Evolutionary conservation across 768 basidiomycete species (phyloP).

Genomic region (Saitozyma sp.): DNA sequence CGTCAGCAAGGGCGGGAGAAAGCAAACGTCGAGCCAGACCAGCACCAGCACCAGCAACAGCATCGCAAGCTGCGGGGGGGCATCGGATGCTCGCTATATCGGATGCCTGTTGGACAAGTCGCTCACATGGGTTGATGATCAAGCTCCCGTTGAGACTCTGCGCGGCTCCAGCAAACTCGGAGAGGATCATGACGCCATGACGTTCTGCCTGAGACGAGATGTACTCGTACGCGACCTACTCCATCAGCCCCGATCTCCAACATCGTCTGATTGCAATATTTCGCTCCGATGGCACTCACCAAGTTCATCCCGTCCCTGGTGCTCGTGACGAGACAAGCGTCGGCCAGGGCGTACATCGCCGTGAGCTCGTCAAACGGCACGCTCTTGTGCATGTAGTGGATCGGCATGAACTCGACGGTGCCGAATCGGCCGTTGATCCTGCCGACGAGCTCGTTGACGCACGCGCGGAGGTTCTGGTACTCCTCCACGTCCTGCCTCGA

Average conservation of each 20-base stretch:
- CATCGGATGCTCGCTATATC: neutral
- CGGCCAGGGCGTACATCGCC: conserved; percentile 94
- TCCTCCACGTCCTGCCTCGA: conserved; percentile 98
- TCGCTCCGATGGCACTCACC: conserved; percentile 58
- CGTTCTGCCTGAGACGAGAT: conserved; percentile 89
- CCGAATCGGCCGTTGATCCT: conserved; percentile 98
- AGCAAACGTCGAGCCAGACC: neutral
- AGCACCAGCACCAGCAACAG: too few species aligned
- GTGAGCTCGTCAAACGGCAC: conserved; percentile 91
- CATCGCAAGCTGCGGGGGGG: too few species aligned
- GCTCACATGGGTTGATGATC: conserved; percentile 80
- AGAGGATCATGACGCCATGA: conserved; percentile 95
- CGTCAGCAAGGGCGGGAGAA: neutral
- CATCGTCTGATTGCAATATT: neutral
- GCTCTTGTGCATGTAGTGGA: conserved; percentile 98
- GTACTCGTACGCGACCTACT: conserved; percentile 95
- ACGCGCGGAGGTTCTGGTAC: conserved; percentile 93
- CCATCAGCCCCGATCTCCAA: neutral
- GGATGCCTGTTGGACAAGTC: too few species aligned
- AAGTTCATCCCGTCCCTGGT: conserved; percentile 99
- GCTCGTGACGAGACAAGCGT: conserved; percentile 91
- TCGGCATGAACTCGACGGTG: conserved; percentile 99
- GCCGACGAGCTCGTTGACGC: conserved; percentile 96
- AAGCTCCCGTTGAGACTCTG: conserved; percentile 92
- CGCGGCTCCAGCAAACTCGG: conserved; percentile 96